phyloP scores from a whole-genome alignment of 2,329 filamentous ascomycete genomes.

The Botrytis pseudocinerea region DNA sequence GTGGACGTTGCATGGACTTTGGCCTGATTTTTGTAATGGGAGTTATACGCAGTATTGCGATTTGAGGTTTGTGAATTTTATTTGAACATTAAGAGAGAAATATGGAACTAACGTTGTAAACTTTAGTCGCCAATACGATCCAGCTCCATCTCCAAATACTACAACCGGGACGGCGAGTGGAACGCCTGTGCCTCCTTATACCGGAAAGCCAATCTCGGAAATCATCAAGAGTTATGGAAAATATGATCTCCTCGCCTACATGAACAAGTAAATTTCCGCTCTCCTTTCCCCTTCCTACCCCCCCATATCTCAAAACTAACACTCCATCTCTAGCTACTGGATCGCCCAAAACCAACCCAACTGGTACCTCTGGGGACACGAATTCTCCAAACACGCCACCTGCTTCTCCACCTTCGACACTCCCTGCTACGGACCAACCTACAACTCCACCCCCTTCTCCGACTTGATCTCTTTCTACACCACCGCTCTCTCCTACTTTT shows the following conservation, averaged over 20 bases:
- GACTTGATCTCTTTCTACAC: constrained; percentile 15
- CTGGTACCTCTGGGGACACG: constrained; percentile 64
- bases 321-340: constrained; percentile 50
- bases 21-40: constrained; percentile 53
- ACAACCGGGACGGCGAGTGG: constrained; percentile 55
- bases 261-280: constrained; percentile 52
- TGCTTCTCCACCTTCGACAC: constrained; percentile 67
- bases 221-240: constrained; percentile 60
- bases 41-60: constrained; percentile 69
- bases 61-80: constrained; percentile 42
- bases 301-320: neutral
- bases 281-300: neutral
- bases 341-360: constrained; percentile 58
- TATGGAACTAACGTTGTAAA: neutral
- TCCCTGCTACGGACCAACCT: constrained; percentile 63
- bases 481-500: constrained; percentile 59
- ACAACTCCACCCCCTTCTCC: neutral
- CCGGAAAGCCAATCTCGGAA: constrained; percentile 56
- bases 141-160: constrained; percentile 60
- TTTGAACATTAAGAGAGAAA: no score
- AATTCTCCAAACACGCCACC: constrained; percentile 68
- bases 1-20: constrained; percentile 52
- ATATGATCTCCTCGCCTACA: constrained; percentile 61
- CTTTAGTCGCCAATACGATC: constrained; percentile 61
- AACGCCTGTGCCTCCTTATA: constrained; percentile 57